Percentiles rank a stretch among this genome's conserved stretches.
Evolutionary conservation across 805 yeast genomes (phyloP).

Genomic region (Ogataea chonburiensis): DNA sequence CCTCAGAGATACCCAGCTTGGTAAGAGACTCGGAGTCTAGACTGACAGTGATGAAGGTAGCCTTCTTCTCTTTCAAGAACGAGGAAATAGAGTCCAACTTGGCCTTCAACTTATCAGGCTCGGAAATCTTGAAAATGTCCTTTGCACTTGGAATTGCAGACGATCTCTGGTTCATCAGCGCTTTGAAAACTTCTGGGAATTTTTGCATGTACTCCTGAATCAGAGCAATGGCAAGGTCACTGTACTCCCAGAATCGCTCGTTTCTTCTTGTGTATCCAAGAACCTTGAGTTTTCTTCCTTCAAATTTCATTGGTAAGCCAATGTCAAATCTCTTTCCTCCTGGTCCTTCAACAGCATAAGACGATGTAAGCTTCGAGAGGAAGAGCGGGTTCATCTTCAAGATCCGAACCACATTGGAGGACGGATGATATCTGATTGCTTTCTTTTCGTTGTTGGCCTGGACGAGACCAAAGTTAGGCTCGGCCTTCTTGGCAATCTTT

Average conservation of each 20-base stretch:
- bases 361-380: slow-evolving; percentile 76
- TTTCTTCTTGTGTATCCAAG: slow-evolving; percentile 77
- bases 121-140: slow-evolving; percentile 37
- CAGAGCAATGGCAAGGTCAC: slow-evolving; percentile 68
- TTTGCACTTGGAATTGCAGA: slow-evolving; percentile 38
- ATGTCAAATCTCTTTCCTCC: slow-evolving; percentile 57
- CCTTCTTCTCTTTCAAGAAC: slow-evolving; percentile 50
- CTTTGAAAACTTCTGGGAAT: slow-evolving; percentile 62
- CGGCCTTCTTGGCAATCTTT: slow-evolving; percentile 45
- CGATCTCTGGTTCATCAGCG: slow-evolving; percentile 24
- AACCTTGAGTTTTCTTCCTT: slow-evolving; percentile 74
- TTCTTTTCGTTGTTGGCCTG: slow-evolving; percentile 58
- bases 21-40: slow-evolving; percentile 79
- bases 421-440: slow-evolving; percentile 59
- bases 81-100: slow-evolving; percentile 34
- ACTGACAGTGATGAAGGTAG: slow-evolving; percentile 58
- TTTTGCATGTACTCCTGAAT: slow-evolving; percentile 56
- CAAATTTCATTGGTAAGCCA: slow-evolving; percentile 85
- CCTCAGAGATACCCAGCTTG: slow-evolving; percentile 56
- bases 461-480: slow-evolving; percentile 64
- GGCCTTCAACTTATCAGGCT: slow-evolving; percentile 44
- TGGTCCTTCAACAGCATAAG: slow-evolving; percentile 57
- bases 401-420: slow-evolving; percentile 60
- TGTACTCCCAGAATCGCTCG: slow-evolving; percentile 76
- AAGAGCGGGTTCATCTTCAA: slow-evolving; percentile 60